Conservation (phyloP, 805 yeast species). For the Wickerhamiella azymoides region DNA sequence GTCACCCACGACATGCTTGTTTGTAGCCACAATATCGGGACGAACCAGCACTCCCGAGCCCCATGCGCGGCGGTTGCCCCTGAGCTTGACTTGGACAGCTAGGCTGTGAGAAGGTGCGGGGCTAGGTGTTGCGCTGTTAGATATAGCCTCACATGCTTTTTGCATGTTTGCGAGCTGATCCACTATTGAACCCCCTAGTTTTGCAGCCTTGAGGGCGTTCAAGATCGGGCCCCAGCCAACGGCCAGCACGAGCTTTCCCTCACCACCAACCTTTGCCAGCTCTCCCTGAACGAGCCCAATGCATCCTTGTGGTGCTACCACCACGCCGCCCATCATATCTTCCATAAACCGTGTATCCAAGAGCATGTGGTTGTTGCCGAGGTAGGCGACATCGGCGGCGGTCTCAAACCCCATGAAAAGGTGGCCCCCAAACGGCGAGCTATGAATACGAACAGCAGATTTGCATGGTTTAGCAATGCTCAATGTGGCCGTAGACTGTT, state of each 20-base stretch:
- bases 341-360: constrained; percentile 24
- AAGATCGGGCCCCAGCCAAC: constrained; percentile 22
- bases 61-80: constrained; percentile 22
- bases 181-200: neutral
- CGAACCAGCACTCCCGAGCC: constrained; percentile 26
- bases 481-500: neutral
- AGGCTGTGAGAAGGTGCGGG: neutral
- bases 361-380: constrained; percentile 13
- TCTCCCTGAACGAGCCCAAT: constrained; percentile 23
- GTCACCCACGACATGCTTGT: constrained; percentile 23
- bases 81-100: constrained; percentile 3
- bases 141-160: no score
- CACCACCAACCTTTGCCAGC: constrained; percentile 20
- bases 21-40: constrained; percentile 22
- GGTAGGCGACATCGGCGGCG: constrained; percentile 20
- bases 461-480: neutral
- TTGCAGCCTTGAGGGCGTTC: neutral
- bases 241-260: constrained; percentile 22
- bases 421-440: constrained; percentile 26
- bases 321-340: constrained; percentile 27
- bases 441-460: constrained; percentile 11
- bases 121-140: no score
- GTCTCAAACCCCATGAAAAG: constrained; percentile 23
- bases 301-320: constrained; percentile 6
- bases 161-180: no score